Percentiles rank a stretch among this genome's conserved stretches.
Conservation (phyloP, 2,329 filamentous ascomycete genomes). For the Neofusicoccum ribis region DNA sequence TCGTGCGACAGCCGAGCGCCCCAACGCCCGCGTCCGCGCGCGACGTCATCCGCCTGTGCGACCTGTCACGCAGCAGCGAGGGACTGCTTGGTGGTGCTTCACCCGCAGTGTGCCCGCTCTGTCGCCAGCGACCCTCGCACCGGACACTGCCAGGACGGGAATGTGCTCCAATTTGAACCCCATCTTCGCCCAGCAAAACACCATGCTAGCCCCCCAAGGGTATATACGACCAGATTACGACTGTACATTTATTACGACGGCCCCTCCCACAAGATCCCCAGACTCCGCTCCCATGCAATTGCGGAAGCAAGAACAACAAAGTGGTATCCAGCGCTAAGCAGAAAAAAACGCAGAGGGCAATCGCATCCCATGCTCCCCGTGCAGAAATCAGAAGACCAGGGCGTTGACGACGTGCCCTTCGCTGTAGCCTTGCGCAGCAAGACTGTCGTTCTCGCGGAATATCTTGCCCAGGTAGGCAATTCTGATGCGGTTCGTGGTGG, state of each 20-base stretch:
- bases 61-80: neutral
- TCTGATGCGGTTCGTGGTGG: conserved; percentile 60
- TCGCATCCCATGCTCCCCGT: too few species aligned
- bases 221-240: neutral
- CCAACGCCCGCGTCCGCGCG: neutral
- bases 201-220: neutral
- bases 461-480: conserved; percentile 82
- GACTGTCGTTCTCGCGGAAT: conserved; percentile 65
- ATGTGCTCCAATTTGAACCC: neutral
- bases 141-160: neutral
- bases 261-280: neutral
- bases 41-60: conserved; percentile 6
- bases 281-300: conserved; percentile 4
- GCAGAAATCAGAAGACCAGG: conserved; percentile 54
- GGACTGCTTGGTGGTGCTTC: neutral
- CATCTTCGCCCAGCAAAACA: neutral
- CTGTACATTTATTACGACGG: neutral
- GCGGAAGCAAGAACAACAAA: conserved; percentile 2
- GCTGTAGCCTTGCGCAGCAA: conserved; percentile 73
- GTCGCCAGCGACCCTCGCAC: neutral
- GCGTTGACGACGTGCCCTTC: conserved; percentile 75
- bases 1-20: neutral
- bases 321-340: conserved; percentile 13
- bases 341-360: neutral
- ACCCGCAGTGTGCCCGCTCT: neutral